phyloP scores from a whole-genome alignment of 257 asterid genomes.

The Solanum dulcamara region DNA sequence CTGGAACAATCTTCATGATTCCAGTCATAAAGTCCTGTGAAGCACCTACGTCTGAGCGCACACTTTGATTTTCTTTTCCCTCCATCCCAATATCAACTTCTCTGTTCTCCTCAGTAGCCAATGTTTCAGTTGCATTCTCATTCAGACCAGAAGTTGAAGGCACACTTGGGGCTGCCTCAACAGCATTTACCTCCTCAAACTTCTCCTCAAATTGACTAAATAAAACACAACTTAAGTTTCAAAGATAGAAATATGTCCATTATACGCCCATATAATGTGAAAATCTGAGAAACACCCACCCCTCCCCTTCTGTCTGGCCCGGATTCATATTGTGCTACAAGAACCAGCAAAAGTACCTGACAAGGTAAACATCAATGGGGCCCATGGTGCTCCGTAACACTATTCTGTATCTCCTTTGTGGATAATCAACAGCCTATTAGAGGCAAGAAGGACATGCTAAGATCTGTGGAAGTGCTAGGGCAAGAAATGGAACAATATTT shows the following conservation, averaged over 20 bases:
- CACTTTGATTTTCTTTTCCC: slow-evolving; percentile 37
- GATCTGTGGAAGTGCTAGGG: neutral
- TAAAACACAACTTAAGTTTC: neutral
- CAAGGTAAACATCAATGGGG: slow-evolving; percentile 76
- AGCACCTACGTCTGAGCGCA: slow-evolving; percentile 42
- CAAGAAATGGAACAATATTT: neutral
- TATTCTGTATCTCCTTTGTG: slow-evolving; percentile 82
- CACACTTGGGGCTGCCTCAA: slow-evolving; percentile 33
- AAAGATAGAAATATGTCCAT: neutral
- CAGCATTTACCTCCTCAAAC: slow-evolving; percentile 50
- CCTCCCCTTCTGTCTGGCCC: neutral
- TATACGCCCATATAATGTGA: neutral
- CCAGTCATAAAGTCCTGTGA: slow-evolving; percentile 70
- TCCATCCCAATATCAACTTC: slow-evolving; percentile 32
- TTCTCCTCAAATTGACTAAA: slow-evolving; percentile 76
- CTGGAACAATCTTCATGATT: slow-evolving; percentile 79
- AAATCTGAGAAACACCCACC: neutral
- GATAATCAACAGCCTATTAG: slow-evolving; percentile 78
- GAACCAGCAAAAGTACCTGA: slow-evolving; percentile 41
- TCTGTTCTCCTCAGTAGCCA: slow-evolving; percentile 24
- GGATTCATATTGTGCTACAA: neutral
- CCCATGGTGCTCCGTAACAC: slow-evolving; percentile 90
- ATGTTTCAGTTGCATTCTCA: slow-evolving; percentile 29
- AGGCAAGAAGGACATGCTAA: neutral
- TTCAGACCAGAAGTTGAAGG: slow-evolving; percentile 44